Conservation (phyloP, 305 asterid genomes). For the Fraxinus angustifolia region DNA sequence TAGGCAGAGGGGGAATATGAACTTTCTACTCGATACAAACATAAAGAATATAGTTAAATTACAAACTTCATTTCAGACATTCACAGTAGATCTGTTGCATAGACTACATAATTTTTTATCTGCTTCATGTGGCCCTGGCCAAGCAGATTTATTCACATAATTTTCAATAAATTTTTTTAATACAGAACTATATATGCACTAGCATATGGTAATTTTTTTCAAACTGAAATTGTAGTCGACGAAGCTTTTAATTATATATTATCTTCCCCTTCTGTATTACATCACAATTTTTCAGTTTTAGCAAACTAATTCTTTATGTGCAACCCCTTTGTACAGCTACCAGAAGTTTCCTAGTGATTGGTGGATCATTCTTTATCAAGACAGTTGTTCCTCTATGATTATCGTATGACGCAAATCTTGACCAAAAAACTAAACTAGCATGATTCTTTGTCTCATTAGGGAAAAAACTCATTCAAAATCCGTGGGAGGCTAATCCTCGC, state of each 20-base stretch:
- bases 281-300: neutral
- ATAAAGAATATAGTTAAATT: neutral
- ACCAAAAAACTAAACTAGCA: neutral
- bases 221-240: neutral
- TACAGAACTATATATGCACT: neutral
- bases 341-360: neutral
- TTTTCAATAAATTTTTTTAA: neutral
- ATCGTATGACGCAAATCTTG: neutral
- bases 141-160: neutral
- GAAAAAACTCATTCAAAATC: neutral
- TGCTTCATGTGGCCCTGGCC: neutral
- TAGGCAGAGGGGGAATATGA: neutral
- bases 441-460: neutral
- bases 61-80: neutral
- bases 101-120: neutral
- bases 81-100: neutral
- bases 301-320: neutral
- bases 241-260: neutral
- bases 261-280: neutral
- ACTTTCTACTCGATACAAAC: neutral
- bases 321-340: neutral
- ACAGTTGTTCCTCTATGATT: neutral
- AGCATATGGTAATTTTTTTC: neutral
- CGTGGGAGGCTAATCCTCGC: neutral
- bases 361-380: neutral